Evolutionary conservation across 352 stramenopile species (phyloP).

Genomic region (Globisporangium acanthophoron): DNA sequence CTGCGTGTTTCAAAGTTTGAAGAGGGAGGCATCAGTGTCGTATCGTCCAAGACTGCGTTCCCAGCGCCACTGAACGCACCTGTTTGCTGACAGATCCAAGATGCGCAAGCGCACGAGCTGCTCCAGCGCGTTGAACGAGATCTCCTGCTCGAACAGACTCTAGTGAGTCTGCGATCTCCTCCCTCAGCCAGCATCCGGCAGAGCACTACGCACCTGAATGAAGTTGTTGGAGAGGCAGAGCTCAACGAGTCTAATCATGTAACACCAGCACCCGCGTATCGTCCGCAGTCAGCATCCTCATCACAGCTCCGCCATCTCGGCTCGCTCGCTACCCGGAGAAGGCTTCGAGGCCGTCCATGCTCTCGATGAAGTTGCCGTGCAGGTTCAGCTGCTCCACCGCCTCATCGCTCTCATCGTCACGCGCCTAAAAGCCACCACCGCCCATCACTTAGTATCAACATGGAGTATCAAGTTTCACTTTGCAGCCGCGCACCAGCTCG

Average conservation of each 20-base stretch:
- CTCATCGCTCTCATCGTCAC: constrained; percentile 33
- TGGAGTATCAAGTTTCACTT: not conserved
- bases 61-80: constrained; percentile 16
- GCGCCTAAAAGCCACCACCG: constrained; percentile 10
- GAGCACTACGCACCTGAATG: constrained; percentile 36
- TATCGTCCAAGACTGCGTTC: too few relatives aligned
- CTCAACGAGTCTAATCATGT: constrained; percentile 35
- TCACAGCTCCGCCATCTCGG: not conserved
- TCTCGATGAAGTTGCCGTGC: constrained; percentile 62
- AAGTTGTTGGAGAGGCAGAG: constrained; percentile 79
- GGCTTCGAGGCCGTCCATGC: constrained; percentile 58
- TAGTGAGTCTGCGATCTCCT: not conserved
- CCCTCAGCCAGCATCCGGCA: not conserved
- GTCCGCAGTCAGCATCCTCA: not conserved
- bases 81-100: constrained; percentile 74
- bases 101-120: constrained; percentile 57
- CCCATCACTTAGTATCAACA: not conserved
- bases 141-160: constrained; percentile 17
- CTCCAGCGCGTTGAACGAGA: constrained; percentile 59
- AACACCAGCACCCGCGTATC: not conserved
- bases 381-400: constrained; percentile 70
- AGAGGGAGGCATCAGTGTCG: too few relatives aligned
- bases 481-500: constrained; percentile 20
- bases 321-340: constrained; percentile 34
- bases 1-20: constrained; percentile 13